Evolutionary conservation across 2,329 filamentous ascomycete species (phyloP).

Genomic region (Diaporthe sp.): DNA sequence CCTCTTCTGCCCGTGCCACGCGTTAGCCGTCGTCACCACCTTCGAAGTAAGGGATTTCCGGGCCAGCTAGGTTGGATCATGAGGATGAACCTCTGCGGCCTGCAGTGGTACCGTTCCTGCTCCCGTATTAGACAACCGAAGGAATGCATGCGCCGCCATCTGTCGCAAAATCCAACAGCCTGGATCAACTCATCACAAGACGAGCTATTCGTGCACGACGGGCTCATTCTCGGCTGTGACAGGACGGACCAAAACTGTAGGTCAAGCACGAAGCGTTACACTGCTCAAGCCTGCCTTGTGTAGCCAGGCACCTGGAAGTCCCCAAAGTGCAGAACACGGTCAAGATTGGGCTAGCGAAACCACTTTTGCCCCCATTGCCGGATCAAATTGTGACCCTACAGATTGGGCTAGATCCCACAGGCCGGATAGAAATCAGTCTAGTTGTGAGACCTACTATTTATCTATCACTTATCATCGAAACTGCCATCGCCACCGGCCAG

Average conservation of each 20-base stretch:
- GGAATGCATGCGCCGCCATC: background rate
- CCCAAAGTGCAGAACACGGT: background rate
- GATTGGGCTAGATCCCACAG: background rate
- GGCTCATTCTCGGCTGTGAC: constrained; percentile 8
- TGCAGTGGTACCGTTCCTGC: constrained; percentile 3
- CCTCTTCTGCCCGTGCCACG: constrained; percentile 5
- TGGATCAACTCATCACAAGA: constrained; percentile 17
- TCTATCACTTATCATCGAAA: background rate
- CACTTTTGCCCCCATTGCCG: background rate
- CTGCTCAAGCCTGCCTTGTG: constrained; percentile 22
- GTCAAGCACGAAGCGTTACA: constrained; percentile 19
- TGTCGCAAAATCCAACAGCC: constrained; percentile 10
- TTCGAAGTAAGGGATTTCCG: background rate
- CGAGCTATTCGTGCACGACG: constrained; percentile 13
- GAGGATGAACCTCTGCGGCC: constrained; percentile 7
- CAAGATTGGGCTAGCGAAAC: background rate
- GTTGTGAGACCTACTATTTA: background rate
- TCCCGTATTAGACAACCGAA: background rate
- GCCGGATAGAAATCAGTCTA: background rate
- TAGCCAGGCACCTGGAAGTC: background rate
- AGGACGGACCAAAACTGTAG: background rate
- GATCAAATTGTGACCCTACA: background rate
- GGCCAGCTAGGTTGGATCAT: background rate
- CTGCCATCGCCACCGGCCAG: background rate
- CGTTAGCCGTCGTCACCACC: constrained; percentile 19